A percentile compares a stretch with the other conserved stretches of the same genome.
Evolutionary conservation across 2,329 filamentous ascomycete genomes (phyloP).

Genomic region (Phialocephala sp.): DNA sequence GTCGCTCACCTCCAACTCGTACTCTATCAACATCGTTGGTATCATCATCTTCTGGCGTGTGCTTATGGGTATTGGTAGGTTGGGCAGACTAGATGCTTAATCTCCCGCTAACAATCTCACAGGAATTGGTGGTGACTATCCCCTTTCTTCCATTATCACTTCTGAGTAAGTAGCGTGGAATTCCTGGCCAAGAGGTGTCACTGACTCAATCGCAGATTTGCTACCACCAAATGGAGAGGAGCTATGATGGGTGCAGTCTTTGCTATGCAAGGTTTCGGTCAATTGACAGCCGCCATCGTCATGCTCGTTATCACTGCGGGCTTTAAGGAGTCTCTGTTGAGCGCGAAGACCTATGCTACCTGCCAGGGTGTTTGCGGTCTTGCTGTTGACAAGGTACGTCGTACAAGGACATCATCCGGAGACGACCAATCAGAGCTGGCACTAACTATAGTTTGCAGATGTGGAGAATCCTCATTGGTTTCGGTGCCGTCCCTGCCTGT

Average conservation of each 20-base stretch:
- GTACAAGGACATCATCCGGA: not conserved
- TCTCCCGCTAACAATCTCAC: conserved; percentile 50
- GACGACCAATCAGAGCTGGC: not conserved
- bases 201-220: conserved; percentile 61
- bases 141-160: conserved; percentile 82
- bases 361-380: conserved; percentile 69
- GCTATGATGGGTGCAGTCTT: conserved; percentile 90
- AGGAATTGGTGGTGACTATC: conserved; percentile 81
- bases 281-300: conserved; percentile 76
- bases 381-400: conserved; percentile 78
- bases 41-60: conserved; percentile 82
- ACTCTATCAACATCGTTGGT: conserved; percentile 55
- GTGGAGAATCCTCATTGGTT: conserved; percentile 78
- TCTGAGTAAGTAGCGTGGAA: conserved; percentile 59
- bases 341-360: conserved; percentile 54
- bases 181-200: not conserved
- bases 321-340: conserved; percentile 68
- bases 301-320: conserved; percentile 76
- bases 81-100: not conserved
- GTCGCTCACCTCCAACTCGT: conserved; percentile 62
- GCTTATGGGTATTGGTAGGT: conserved; percentile 58
- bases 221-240: conserved; percentile 82
- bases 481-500: conserved; percentile 79
- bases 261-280: conserved; percentile 87
- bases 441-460: conserved; percentile 50